Evolutionary conservation across 495 filamentous ascomycete genomes (phyloP).

Genomic region (Chlorociboria aeruginascens): DNA sequence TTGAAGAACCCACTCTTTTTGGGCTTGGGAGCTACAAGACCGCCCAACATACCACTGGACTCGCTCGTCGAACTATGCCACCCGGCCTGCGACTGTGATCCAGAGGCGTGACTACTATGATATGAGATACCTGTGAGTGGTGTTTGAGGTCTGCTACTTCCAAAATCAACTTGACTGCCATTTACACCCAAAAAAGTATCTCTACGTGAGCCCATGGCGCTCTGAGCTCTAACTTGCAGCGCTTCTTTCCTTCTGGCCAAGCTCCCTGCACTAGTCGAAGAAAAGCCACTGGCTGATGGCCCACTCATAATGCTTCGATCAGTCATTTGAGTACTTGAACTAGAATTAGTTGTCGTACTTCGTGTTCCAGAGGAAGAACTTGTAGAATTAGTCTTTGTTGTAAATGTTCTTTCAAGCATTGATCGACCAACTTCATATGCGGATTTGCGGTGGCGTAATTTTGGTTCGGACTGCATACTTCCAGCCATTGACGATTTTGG

Average conservation of each 20-base stretch:
- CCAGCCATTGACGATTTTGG: slow-evolving; percentile 37
- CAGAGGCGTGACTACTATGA: slow-evolving; percentile 73
- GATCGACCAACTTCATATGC: slow-evolving; percentile 69
- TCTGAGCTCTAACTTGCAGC: slow-evolving; percentile 30
- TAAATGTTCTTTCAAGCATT: slow-evolving; percentile 62
- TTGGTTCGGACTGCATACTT: slow-evolving; percentile 17
- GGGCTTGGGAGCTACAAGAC: slow-evolving; percentile 72
- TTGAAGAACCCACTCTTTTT: slow-evolving; percentile 95
- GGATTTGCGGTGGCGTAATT: slow-evolving; percentile 54
- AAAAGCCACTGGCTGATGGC: slow-evolving; percentile 76
- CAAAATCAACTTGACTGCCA: slow-evolving; percentile 15
- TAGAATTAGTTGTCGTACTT: slow-evolving; percentile 61
- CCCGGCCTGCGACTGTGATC: slow-evolving; percentile 34
- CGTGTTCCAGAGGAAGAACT: slow-evolving; percentile 56
- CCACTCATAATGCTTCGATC: slow-evolving; percentile 88
- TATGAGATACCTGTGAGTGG: slow-evolving; percentile 69
- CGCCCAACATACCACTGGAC: slow-evolving; percentile 50
- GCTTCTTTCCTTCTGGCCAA: slow-evolving; percentile 58
- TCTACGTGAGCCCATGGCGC: slow-evolving; percentile 39
- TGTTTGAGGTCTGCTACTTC: slow-evolving; percentile 47
- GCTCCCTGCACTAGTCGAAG: slow-evolving; percentile 90
- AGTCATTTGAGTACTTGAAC: slow-evolving; percentile 62
- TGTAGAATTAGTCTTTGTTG: slow-evolving; percentile 77
- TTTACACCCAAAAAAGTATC: slow-evolving; percentile 20
- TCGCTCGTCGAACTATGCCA: slow-evolving; percentile 38